Evolutionary conservation across 2,329 filamentous ascomycete genomes (phyloP), one percentile per base, ranked within the genome.

Genomic region (Thielaviopsis ethacetica): DNA sequence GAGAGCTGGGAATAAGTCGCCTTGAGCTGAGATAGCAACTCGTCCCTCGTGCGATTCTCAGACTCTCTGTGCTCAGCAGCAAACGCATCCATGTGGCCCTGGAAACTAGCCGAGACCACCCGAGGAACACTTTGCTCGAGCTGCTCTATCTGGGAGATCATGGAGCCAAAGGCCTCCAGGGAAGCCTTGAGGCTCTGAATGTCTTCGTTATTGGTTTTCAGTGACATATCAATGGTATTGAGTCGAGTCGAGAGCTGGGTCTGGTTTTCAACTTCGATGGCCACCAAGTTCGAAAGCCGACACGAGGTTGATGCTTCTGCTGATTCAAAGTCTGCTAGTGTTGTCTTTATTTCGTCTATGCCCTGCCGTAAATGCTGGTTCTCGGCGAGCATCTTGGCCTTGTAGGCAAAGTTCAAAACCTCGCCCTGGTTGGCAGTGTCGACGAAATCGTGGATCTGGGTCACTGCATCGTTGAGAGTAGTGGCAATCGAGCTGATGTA

Each of bases 341-440:
- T 57, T 17, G 21, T 59, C n/a, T 55, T 54, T 27, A 61, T 47
- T 15, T 58, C 30, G 21, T 61, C 57, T 12, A 61, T 59, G 9
- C 51, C 41, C 13, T 51, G 24, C 2, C 47, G 19, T 3, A 61
- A 22, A 2, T 55, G 15, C n/a, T 61, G 60, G 7, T 54, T 26
- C 19, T 61, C 57, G 9, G 59, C 47, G 13, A 61, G 34, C 26
- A 59, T 47, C 21, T 59, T 61, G 41, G 60, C 57, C 41, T 61
- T 61, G 38, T 59, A 61, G 3, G 60, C 60, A 26, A 59, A 62
- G 2, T 55, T 51, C 9, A 62, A 41, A 15, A 62, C 44, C 24
- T 61, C 57, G 27, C 44, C 24, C 7, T 59, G 56, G 41, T 24
- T 51, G 27, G 60, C 54, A 13, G 54, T 34, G 17, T 51, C 26